Evolutionary conservation across 768 basidiomycete genomes (phyloP).

Genomic region (Coprinopsis sp.): DNA sequence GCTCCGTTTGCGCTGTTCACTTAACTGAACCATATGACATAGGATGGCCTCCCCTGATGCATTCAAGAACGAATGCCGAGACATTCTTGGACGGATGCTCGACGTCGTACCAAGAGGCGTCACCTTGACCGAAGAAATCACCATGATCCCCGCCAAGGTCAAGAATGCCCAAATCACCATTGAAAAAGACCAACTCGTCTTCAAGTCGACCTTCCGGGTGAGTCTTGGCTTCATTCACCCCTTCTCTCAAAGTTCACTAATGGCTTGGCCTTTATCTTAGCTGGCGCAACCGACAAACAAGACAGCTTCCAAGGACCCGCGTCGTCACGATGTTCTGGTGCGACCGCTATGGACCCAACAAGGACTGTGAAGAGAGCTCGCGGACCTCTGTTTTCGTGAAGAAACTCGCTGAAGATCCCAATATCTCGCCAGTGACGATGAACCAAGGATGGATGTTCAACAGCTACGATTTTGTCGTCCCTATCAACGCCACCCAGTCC

Average conservation of each 20-base stretch:
- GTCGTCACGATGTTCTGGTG: conserved; percentile 40
- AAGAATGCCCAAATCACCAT: conserved; percentile 33
- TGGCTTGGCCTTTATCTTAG: conserved; percentile 18
- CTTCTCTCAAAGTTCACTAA: background rate
- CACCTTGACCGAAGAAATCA: conserved; percentile 40
- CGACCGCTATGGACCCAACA: conserved; percentile 32
- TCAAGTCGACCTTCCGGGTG: conserved; percentile 39
- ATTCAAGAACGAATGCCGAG: conserved; percentile 36
- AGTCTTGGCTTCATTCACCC: conserved; percentile 9
- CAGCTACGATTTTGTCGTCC: conserved; percentile 41
- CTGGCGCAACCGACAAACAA: conserved; percentile 30
- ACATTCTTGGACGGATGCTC: conserved; percentile 41
- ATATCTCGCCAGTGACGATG: conserved; percentile 33
- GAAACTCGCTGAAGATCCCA: conserved; percentile 27
- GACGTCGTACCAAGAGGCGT: conserved; percentile 44
- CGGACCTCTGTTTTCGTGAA: conserved; percentile 28
- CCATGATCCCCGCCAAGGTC: conserved; percentile 38
- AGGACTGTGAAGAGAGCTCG: conserved; percentile 29
- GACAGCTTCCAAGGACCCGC: conserved; percentile 33
- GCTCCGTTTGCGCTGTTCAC: background rate
- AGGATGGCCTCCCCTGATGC: conserved; percentile 28
- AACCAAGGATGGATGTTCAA: conserved; percentile 31
- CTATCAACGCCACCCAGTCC: conserved; percentile 34
- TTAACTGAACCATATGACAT: conserved; percentile 6
- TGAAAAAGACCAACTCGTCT: conserved; percentile 31